These are phyloP conservation scores for Dactylellina sp. DNA, from an alignment of 2,329 filamentous ascomycete genomes.

Conservation along the genomic window DNA sequence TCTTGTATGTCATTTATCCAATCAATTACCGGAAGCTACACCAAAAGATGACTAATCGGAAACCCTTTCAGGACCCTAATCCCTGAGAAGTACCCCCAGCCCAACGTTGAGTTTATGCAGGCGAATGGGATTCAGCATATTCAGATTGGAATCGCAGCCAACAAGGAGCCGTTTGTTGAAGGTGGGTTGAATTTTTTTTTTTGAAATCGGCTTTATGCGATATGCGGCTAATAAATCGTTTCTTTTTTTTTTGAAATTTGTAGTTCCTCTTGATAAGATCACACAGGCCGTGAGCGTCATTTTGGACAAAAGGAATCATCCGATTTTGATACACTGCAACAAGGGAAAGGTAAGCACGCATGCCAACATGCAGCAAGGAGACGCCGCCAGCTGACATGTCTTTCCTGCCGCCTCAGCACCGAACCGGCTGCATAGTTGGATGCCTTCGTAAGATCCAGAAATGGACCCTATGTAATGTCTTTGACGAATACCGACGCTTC, in stretches of 20 bases:
- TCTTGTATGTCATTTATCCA: conserved; percentile 71
- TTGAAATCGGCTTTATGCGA: conserved; percentile 35
- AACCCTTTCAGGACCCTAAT: conserved; percentile 66
- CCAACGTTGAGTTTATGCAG: conserved; percentile 72
- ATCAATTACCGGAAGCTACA: neutral
- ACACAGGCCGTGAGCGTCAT: conserved; percentile 77
- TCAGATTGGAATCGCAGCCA: conserved; percentile 83
- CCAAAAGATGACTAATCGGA: conserved; percentile 8
- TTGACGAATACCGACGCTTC: conserved; percentile 73
- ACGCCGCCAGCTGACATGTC: conserved; percentile 20
- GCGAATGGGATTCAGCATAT: conserved; percentile 77
- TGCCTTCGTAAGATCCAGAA: conserved; percentile 79
- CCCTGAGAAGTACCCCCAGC: conserved; percentile 66
- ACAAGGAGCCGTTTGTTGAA: conserved; percentile 77
- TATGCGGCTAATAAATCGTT: conserved; percentile 42
- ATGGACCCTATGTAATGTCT: conserved; percentile 72
- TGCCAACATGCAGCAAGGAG: neutral
- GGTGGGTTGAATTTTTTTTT: conserved; percentile 62
- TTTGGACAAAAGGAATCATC: conserved; percentile 78
- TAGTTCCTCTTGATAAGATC: conserved; percentile 74
- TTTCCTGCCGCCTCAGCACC: conserved; percentile 70
- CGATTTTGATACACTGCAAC: conserved; percentile 90
- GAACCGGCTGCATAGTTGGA: conserved; percentile 88
- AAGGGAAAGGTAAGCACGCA: conserved; percentile 76
- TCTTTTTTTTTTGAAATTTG: conserved; percentile 22